Evolutionary conservation across 257 asterid species (phyloP).

Genomic region (Nicotiana knightiana): DNA sequence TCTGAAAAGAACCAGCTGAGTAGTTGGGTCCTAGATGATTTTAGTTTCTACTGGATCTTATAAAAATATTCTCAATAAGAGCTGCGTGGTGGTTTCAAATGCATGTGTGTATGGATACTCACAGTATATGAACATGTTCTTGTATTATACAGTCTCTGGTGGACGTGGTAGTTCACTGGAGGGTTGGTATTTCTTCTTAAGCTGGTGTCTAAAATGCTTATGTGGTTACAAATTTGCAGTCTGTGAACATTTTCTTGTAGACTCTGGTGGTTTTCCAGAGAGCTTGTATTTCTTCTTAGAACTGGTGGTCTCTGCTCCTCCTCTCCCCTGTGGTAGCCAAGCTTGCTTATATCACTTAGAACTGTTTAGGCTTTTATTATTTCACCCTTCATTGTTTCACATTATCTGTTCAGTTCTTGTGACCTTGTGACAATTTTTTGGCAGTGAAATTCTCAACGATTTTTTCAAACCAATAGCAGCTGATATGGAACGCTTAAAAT

Average conservation of each 20-base stretch:
- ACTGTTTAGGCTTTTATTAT: background rate
- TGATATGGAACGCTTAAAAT: constrained; percentile 82
- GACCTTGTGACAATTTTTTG: constrained; percentile 10
- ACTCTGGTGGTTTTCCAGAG: background rate
- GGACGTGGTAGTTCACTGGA: background rate
- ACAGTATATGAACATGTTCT: background rate
- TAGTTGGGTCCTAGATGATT: background rate
- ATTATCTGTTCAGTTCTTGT: constrained; percentile 5
- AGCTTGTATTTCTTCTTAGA: background rate
- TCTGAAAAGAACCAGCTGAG: background rate
- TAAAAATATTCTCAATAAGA: background rate
- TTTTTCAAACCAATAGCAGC: constrained; percentile 76
- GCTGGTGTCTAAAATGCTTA: background rate
- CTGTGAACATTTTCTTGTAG: background rate
- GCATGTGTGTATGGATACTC: background rate
- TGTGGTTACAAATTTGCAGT: background rate
- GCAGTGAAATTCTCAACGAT: constrained; percentile 81
- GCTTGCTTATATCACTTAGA: background rate
- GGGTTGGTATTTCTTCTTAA: background rate
- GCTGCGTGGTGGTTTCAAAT: background rate
- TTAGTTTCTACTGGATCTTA: background rate
- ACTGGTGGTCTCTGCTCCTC: background rate
- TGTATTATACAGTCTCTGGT: background rate
- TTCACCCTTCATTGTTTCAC: background rate
- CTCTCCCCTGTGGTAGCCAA: background rate